phyloP scores from a whole-genome alignment of 352 stramenopile species.

The Phytopythium ostracodes region DNA sequence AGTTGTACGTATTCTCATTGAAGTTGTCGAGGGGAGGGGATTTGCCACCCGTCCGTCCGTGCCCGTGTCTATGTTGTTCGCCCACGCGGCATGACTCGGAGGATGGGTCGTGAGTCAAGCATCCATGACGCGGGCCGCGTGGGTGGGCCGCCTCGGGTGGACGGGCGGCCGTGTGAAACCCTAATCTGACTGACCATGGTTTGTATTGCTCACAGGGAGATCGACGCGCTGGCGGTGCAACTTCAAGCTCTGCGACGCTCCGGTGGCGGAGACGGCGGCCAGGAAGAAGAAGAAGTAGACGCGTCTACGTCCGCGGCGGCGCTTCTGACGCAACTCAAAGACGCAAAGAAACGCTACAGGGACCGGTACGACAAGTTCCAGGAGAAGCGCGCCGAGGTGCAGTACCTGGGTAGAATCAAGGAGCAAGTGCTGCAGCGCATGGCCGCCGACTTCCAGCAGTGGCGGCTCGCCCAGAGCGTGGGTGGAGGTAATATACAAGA shows the following conservation, averaged over 20 bases:
- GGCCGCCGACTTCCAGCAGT: conserved; percentile 46
- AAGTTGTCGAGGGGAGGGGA: background rate
- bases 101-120: background rate
- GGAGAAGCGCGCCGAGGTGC: conserved; percentile 50
- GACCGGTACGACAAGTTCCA: conserved; percentile 39
- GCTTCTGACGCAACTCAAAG: conserved; percentile 45
- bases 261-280: conserved; percentile 3
- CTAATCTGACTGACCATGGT: too few relatives aligned
- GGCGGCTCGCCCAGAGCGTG: conserved; percentile 19
- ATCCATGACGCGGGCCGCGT: background rate
- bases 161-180: too few relatives aligned
- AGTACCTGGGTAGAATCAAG: conserved; percentile 55
- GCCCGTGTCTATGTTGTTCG: background rate
- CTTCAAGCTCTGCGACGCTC: conserved; percentile 28
- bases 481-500: conserved; percentile 7
- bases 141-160: background rate
- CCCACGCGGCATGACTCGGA: background rate
- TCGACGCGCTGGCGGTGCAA: conserved; percentile 36
- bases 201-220: conserved; percentile 24
- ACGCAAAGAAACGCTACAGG: conserved; percentile 56
- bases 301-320: conserved; percentile 9
- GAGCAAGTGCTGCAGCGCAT: conserved; percentile 59
- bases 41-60: background rate
- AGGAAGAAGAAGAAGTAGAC: conserved; percentile 3
- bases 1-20: conserved; percentile 36